phyloP scores from a whole-genome alignment of 352 stramenopile genomes.

The Pythium scleroteichum region DNA sequence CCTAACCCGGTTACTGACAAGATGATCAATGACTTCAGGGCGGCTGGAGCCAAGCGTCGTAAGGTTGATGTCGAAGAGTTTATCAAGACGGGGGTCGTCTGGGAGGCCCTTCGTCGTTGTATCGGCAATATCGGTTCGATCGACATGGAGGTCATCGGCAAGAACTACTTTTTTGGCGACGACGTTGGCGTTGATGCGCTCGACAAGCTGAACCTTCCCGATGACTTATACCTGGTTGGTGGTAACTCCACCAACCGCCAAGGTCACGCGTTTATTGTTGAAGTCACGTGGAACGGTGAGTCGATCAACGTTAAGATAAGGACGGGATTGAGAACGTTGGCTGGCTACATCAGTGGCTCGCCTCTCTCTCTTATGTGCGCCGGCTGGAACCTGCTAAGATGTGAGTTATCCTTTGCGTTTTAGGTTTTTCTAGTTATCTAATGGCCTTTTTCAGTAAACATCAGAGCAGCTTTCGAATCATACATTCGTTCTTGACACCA shows the following conservation, averaged over 20 bases:
- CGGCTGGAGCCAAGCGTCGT: conserved; percentile 1
- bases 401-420: background rate
- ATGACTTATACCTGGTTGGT: background rate
- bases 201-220: background rate
- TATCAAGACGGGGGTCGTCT: background rate
- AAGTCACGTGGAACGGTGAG: background rate
- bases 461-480: too few relatives aligned
- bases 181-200: background rate
- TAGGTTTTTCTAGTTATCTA: background rate
- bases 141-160: background rate
- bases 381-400: background rate
- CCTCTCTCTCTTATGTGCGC: background rate
- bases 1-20: background rate
- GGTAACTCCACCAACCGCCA: background rate
- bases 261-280: background rate
- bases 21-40: conserved; percentile 1
- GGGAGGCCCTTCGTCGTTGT: background rate
- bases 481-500: too few relatives aligned
- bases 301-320: background rate
- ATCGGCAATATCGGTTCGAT: background rate
- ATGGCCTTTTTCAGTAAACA: too few relatives aligned
- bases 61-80: background rate
- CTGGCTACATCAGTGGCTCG: background rate
- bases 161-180: background rate
- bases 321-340: background rate